Percentiles rank a stretch among this genome's conserved stretches.
phyloP scores from a whole-genome alignment of 2,329 filamentous ascomycete genomes.

The Colletotrichum sp. region DNA sequence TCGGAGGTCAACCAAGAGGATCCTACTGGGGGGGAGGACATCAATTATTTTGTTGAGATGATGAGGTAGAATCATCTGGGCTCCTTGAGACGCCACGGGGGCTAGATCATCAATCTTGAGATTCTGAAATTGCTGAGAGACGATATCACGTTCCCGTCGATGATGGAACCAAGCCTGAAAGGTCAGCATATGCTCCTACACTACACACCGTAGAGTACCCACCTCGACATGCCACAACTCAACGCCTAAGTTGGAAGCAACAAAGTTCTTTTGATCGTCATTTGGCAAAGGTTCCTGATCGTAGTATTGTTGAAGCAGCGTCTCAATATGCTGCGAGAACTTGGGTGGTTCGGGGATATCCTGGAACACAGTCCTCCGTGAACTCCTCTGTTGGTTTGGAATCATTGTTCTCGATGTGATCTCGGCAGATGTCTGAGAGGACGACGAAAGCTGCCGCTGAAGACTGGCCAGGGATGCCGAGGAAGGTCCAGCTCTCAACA shows the following conservation, averaged over 20 bases:
- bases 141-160: constrained; percentile 53
- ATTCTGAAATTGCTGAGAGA: constrained; percentile 48
- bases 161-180: constrained; percentile 58
- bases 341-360: constrained; percentile 46
- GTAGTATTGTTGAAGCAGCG: constrained; percentile 59
- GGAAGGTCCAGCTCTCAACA: constrained; percentile 26
- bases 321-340: constrained; percentile 54
- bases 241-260: constrained; percentile 59
- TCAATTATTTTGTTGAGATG: constrained; percentile 57
- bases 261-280: constrained; percentile 54
- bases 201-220: constrained; percentile 18
- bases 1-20: constrained; percentile 56
- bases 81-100: constrained; percentile 33
- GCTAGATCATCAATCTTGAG: constrained; percentile 44
- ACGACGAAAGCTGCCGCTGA: not conserved
- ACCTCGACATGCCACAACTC: constrained; percentile 56
- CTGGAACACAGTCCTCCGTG: constrained; percentile 43
- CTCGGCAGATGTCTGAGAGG: not conserved
- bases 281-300: constrained; percentile 51
- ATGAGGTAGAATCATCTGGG: constrained; percentile 56
- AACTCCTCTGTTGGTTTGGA: constrained; percentile 49
- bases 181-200: not conserved
- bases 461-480: constrained; percentile 1
- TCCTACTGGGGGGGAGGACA: constrained; percentile 50
- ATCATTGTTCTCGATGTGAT: constrained; percentile 46